phyloP scores from a whole-genome alignment of 495 filamentous ascomycete species.

The Penicillium riverlandense region DNA sequence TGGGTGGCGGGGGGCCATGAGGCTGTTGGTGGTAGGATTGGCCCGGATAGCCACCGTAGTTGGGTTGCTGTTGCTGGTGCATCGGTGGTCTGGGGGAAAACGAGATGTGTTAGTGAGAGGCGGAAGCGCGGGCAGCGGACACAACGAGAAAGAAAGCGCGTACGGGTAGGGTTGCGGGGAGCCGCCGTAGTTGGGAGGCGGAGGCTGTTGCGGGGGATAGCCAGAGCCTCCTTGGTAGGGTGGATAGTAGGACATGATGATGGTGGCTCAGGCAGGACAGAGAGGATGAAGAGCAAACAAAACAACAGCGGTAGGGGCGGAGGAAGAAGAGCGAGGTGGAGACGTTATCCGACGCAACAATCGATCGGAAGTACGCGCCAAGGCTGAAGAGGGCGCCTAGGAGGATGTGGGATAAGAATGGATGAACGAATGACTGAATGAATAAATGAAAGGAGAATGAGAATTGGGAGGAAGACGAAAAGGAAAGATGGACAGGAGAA shows the following conservation, averaged over 20 bases:
- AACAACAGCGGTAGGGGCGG: background rate
- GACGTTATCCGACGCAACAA: background rate
- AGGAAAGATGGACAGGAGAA: too few relatives aligned
- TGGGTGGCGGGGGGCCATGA: constrained; percentile 26
- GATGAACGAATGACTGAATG: too few relatives aligned
- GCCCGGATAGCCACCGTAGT: constrained; percentile 42
- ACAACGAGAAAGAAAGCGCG: constrained; percentile 13
- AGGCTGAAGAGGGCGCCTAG: too few relatives aligned
- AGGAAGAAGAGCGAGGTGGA: background rate
- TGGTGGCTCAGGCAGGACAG: background rate
- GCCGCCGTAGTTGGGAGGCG: constrained; percentile 7
- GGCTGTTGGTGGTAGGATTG: constrained; percentile 39
- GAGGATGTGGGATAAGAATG: too few relatives aligned
- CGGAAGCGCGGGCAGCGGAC: background rate
- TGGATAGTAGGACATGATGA: constrained; percentile 47
- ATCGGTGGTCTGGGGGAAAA: constrained; percentile 15
- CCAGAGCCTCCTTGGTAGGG: constrained; percentile 39
- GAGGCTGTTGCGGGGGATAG: constrained; percentile 40
- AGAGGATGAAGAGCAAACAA: constrained; percentile 1
- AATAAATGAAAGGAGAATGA: too few relatives aligned
- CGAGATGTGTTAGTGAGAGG: constrained; percentile 4
- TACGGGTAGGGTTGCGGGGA: constrained; percentile 30
- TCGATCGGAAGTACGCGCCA: too few relatives aligned
- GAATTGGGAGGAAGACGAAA: too few relatives aligned
- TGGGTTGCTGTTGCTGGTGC: constrained; percentile 28